These are phyloP conservation scores for Leccinum incarnatum DNA, from an alignment of 768 basidiomycete genomes.

Conservation along the genomic window DNA sequence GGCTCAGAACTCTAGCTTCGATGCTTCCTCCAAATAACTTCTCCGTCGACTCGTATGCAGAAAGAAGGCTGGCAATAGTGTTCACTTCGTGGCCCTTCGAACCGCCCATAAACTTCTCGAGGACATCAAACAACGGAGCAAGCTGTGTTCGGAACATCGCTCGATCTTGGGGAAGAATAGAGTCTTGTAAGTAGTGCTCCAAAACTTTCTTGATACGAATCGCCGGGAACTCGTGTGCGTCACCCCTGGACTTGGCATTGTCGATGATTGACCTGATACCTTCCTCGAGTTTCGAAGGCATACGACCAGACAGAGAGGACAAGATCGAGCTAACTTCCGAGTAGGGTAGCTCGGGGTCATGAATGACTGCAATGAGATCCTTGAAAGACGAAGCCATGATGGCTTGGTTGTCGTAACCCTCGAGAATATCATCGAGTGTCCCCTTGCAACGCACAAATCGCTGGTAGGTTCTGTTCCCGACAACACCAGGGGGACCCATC, in stretches of 20 bases:
- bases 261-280: constrained; percentile 78
- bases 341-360: constrained; percentile 85
- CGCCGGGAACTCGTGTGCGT: constrained; percentile 86
- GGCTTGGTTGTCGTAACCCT: constrained; percentile 95
- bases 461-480: constrained; percentile 90
- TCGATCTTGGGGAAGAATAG: constrained; percentile 75
- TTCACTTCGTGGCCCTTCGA: constrained; percentile 84
- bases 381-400: constrained; percentile 85
- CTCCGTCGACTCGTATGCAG: constrained; percentile 81
- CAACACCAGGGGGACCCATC: constrained; percentile 81
- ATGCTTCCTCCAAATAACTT: constrained; percentile 92
- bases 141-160: constrained; percentile 76
- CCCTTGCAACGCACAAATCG: constrained; percentile 69
- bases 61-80: constrained; percentile 73
- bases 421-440: constrained; percentile 86
- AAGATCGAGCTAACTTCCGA: constrained; percentile 81
- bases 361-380: constrained; percentile 78
- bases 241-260: constrained; percentile 65
- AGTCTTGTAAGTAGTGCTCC: constrained; percentile 82
- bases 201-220: constrained; percentile 80
- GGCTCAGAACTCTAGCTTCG: constrained; percentile 84
- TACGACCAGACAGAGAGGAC: constrained; percentile 86
- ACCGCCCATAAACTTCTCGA: constrained; percentile 79
- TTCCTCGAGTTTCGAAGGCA: constrained; percentile 90
- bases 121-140: constrained; percentile 62